Evolutionary conservation across 345 rosid genomes (phyloP), one percentile per base, ranked within the genome.

Genomic region (Eucalyptus viminalis): DNA sequence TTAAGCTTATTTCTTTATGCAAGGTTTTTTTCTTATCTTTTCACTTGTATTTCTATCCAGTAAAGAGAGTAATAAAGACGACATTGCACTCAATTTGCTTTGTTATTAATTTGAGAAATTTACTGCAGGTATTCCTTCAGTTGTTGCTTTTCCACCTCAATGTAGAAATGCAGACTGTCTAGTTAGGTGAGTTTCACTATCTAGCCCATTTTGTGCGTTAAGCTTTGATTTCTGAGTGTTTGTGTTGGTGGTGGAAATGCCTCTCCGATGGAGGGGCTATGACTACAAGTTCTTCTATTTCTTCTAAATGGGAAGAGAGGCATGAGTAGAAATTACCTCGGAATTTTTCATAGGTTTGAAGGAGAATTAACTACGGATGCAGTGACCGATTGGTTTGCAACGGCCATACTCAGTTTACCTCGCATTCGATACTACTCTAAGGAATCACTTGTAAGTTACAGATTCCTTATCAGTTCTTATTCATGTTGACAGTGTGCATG

Each of bases 331-430:
- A 87, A 88, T 47, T 87, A 90, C 27, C 87, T 56, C 56, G 83
- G 87, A n/a, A 19, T 90, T 51, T 88, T 49, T 90, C 88, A 86
- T 90, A 97, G 99, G 95, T 95, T 93, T 94, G 95, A 92, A 88
- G 98, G 96, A 87, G 96, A 94, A 89, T 93, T 94, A 49, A 96
- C 97, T 67, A 90, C 93, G 67, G 98, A 97, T 92, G 95, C 97
- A 85, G 92, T 97, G 86, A 93, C 95, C 12, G 96, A 97, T 92
- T 97, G 99, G 99, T 94, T 96, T 92, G 96, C 99, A 6, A 95
- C 96, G 54, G 81, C 90, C 49, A 90, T 96, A 58, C 95, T 97
- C 86, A 89, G 92, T 76, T 94, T 97, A 90, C 99, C 99, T 88
- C 96, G 99, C 90, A 95, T 97, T 92, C 94, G 94, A 88, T 97